These are phyloP conservation scores for Lactifluus echinatus DNA, from an alignment of 768 basidiomycete genomes.

Conservation along the genomic window DNA sequence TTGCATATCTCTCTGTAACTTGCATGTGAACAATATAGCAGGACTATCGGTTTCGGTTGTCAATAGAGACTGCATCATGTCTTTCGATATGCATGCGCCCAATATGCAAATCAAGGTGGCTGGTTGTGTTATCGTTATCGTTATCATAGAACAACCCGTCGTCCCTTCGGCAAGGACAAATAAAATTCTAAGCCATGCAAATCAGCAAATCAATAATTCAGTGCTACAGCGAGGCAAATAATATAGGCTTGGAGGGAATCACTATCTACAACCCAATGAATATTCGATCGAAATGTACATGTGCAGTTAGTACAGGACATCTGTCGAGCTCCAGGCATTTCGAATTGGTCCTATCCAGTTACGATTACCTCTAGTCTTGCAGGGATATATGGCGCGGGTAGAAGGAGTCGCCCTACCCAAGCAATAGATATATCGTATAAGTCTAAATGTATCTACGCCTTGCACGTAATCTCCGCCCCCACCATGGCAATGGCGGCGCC, in stretches of 20 bases:
- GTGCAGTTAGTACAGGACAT: too few species aligned
- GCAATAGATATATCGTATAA: not conserved
- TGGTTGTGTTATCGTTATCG: too few species aligned
- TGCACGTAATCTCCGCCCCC: slow-evolving; percentile 50
- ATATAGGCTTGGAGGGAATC: not conserved
- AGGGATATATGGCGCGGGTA: not conserved
- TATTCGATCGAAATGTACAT: too few species aligned
- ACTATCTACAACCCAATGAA: too few species aligned
- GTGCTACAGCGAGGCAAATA: not conserved
- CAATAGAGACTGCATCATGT: too few species aligned
- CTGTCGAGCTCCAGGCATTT: too few species aligned
- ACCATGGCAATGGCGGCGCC: slow-evolving; percentile 78
- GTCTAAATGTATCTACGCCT: slow-evolving; percentile 22
- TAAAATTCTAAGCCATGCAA: too few species aligned
- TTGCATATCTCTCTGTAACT: not conserved
- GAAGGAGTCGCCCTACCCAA: not conserved
- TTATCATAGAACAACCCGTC: not conserved
- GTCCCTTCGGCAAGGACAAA: too few species aligned
- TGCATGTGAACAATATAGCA: not conserved
- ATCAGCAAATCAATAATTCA: too few species aligned
- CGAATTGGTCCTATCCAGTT: too few species aligned
- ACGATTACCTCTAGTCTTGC: not conserved
- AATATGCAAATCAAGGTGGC: not conserved
- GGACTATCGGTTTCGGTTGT: not conserved
- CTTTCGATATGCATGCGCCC: too few species aligned